These are phyloP conservation scores for Logfia minima DNA, from an alignment of 129 eudicot species.

Conservation along the genomic window DNA sequence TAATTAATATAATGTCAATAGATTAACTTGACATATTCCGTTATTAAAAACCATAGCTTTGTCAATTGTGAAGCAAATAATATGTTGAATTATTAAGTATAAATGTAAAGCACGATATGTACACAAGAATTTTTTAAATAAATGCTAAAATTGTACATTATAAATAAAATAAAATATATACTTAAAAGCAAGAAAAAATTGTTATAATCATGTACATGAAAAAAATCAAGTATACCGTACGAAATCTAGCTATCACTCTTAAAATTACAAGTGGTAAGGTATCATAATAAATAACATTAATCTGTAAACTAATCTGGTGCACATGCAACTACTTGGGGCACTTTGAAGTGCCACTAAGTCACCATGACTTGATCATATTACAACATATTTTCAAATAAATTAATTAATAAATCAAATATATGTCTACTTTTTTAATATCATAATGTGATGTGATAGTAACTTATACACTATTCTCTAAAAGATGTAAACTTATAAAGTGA, in stretches of 20 bases:
- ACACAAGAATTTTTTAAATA: too few relatives aligned
- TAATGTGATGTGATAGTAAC: background rate
- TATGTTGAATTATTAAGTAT: too few relatives aligned
- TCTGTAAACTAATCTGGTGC: slow-evolving; percentile 15
- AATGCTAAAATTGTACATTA: too few relatives aligned
- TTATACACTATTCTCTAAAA: background rate
- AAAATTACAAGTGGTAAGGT: background rate
- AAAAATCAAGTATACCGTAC: too few relatives aligned
- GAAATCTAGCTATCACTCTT: background rate
- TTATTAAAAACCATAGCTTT: too few relatives aligned
- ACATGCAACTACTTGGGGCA: slow-evolving; percentile 21
- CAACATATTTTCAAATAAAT: background rate
- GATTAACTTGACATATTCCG: too few relatives aligned
- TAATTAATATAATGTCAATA: background rate
- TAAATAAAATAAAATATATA: too few relatives aligned
- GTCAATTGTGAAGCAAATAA: too few relatives aligned
- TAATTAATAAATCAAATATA: background rate
- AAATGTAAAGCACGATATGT: too few relatives aligned
- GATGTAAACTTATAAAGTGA: background rate
- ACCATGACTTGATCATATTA: slow-evolving; percentile 7
- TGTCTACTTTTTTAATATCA: background rate
- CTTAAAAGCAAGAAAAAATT: too few relatives aligned
- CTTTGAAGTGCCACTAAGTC: slow-evolving; percentile 29
- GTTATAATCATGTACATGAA: too few relatives aligned
- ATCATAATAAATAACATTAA: background rate